phyloP scores from a whole-genome alignment of 1,284 basidiomycete genomes.

The Sparassis latifolia region DNA sequence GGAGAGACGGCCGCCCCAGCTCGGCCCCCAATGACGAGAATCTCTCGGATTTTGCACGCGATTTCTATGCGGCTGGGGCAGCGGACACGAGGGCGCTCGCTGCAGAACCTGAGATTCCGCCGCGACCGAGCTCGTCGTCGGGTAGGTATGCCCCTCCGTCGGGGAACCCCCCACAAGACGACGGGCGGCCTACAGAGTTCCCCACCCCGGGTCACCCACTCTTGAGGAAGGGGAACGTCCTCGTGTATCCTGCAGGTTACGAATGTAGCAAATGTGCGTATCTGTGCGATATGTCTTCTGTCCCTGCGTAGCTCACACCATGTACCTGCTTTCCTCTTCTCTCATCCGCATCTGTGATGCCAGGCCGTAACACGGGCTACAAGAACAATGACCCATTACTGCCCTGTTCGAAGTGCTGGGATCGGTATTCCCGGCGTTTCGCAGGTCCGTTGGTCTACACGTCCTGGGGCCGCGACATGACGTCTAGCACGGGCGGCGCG shows the following conservation, averaged over 20 bases:
- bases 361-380: conserved; percentile 69
- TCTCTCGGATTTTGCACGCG: conserved; percentile 47
- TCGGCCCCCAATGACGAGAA: conserved; percentile 9
- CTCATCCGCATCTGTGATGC: background rate
- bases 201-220: conserved; percentile 63
- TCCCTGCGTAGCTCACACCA: background rate
- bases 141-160: conserved; percentile 10
- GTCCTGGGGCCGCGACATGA: conserved; percentile 30
- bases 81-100: conserved; percentile 10
- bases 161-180: conserved; percentile 26
- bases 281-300: background rate
- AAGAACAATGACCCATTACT: conserved; percentile 58
- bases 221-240: conserved; percentile 47
- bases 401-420: conserved; percentile 69
- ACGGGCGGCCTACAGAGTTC: conserved; percentile 52
- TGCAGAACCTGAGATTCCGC: conserved; percentile 15
- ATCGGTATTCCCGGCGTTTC: conserved; percentile 54
- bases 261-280: conserved; percentile 46
- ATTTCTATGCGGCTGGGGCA: conserved; percentile 46
- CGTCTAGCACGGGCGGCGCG: conserved; percentile 3
- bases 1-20: background rate
- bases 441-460: conserved; percentile 52
- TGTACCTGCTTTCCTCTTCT: too few species aligned
- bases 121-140: conserved; percentile 13
- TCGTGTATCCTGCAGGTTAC: conserved; percentile 61